phyloP scores from a whole-genome alignment of 192 early-diverging fungal genomes.

The Podila epicladia region DNA sequence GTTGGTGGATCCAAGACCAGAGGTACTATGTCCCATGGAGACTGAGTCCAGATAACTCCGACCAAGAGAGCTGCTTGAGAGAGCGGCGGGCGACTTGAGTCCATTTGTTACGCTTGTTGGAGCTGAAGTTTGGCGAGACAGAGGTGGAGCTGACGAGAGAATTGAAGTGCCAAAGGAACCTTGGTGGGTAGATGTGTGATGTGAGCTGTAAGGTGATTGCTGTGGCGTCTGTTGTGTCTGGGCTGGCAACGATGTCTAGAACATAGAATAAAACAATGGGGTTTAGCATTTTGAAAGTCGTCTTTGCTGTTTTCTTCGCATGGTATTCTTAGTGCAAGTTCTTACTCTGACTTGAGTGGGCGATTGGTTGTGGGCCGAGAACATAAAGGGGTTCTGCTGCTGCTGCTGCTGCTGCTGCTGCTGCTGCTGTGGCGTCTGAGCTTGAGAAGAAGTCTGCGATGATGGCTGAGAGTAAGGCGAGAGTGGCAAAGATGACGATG shows the following conservation, averaged over 20 bases:
- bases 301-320: too few species aligned
- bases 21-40: conserved; percentile 14
- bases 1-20: conserved; percentile 26
- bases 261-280: conserved; percentile 6
- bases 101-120: conserved; percentile 25
- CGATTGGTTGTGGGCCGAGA: conserved; percentile 18
- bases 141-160: neutral
- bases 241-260: too few species aligned
- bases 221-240: too few species aligned
- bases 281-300: too few species aligned
- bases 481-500: conserved; percentile 20
- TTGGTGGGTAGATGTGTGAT: too few species aligned
- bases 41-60: conserved; percentile 26
- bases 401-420: conserved; percentile 16
- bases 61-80: conserved; percentile 18
- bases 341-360: conserved; percentile 35
- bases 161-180: too few species aligned
- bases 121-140: conserved; percentile 32
- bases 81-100: conserved; percentile 31
- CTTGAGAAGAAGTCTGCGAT: neutral
- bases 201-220: too few species aligned
- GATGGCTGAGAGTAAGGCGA: conserved; percentile 31
- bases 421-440: conserved; percentile 8
- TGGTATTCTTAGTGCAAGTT: neutral
- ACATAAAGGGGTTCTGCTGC: conserved; percentile 33